Base-by-base conservation (phyloP, 2,329 filamentous ascomycete species). In the Bipolaris oryzae region DNA sequence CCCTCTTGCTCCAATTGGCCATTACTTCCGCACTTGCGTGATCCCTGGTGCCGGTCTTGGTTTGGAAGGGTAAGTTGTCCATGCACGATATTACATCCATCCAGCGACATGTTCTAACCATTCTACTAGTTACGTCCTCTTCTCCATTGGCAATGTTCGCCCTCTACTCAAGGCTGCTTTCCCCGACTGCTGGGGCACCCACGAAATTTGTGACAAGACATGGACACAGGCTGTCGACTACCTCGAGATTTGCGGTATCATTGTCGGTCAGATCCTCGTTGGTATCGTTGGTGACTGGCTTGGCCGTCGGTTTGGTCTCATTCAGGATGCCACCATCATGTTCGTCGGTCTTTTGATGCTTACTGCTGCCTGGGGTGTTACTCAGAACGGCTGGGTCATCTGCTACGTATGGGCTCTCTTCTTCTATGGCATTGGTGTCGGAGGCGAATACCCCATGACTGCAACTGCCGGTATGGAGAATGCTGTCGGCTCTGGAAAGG, bases 391-490 rank as follows among this genome's bases (percentile, higher is more conserved):
- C 68, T 98, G 94, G 94, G 90, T 98, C 55, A 96, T 97, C 72
- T 96, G 92, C 84, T 98, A 98, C 76, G 90, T 89, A 60, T 96
- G 91, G 90, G 91, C 91, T 37, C 85, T 98, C 35, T 96, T 97
- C 83, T 91, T 98, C 81, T 95, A 95, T 77, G 87, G 89, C 71
- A 83, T 88, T 47, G 83, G 82, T 69, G 82, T 85, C 53, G 91
- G 92, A 68, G 92, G 92, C 66, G 93, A 96, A 79, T 97, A 98
- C 74, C 94, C 94, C 61, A 97, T 97, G 84, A 98, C 94, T 33
- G 94, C 94, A 16, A 97, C 94, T 11, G 92, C 91, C 7, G 93
- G 92, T 58, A 96, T 98, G 87, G 92, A 96, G 76, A 92, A 93
- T 71, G 89, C 91, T 15, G 89, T 93, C 43, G 87, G 90, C n/a